Evolutionary conservation across 176 grass and related monocot genomes (phyloP), one percentile per base, ranked within the genome.

Genomic region (Coix lacrymajobi): DNA sequence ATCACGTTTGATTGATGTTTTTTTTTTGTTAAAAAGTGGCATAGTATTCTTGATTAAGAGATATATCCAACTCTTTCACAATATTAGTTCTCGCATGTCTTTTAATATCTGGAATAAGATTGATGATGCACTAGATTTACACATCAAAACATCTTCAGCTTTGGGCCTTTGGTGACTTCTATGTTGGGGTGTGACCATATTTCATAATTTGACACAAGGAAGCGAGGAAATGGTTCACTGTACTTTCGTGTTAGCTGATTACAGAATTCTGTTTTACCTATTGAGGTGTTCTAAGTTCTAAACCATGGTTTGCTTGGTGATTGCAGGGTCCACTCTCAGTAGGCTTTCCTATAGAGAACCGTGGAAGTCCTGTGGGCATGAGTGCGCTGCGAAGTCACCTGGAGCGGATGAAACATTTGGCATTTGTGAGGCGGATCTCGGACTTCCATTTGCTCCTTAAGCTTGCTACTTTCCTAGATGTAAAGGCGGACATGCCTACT

Each of bases 401-500:
- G 64, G 89, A 99, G 33, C 78, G 88, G 41, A 77, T 31, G 0
- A 99, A 99, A 83, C 82, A 88, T 69, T 80, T 99, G 15, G 45
- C 89, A 0, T 96, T 95, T 82, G 91, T 99, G 52, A 99, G 85
- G 85, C 85, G 87, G 43, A 93, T 99, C 34, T 96, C 93, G 0
- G 93, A 99, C 64, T 99, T 99, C 76, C 96, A 96, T 82, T 43
- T 99, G 71, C 93, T 99, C 24, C 93, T 99, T 25, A 51, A 90
- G 56, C 41, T 95, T 7, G 40, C 96, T 48, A 86, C 25, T 58
- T 85, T 79, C 74, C 86, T 96, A 61, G 96, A 96, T 69, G 80
- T 85, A 64, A 89, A 92, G 28, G 45, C 87, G 41, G 96, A 99
- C 11, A 81, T 96, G 14, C 91, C 96, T 62, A 70, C 91, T 32